phyloP scores from a whole-genome alignment of 176 grass and related monocot species.

The Luzula sylvatica region DNA sequence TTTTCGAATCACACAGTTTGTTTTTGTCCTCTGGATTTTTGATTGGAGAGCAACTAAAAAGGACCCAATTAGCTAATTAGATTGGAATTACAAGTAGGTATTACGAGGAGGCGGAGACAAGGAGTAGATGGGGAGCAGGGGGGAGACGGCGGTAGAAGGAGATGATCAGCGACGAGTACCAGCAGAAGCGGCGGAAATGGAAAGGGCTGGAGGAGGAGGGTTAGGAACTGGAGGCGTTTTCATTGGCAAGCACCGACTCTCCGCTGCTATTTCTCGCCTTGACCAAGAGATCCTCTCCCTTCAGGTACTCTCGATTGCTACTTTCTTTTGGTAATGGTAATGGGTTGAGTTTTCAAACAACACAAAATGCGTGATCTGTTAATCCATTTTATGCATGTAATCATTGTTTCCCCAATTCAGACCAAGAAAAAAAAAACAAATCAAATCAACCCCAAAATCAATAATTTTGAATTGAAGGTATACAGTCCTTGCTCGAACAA shows the following conservation, averaged over 20 bases:
- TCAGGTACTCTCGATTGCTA: conserved; percentile 29
- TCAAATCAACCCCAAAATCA: too few species aligned
- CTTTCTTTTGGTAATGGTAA: too few species aligned
- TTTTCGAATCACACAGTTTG: too few species aligned
- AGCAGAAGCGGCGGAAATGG: background rate
- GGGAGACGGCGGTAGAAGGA: background rate
- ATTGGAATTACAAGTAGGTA: background rate
- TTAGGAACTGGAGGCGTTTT: conserved; percentile 36
- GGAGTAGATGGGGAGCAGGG: conserved; percentile 16
- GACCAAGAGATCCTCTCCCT: conserved; percentile 81
- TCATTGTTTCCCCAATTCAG: background rate
- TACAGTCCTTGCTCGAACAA: too few species aligned
- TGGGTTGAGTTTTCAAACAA: too few species aligned
- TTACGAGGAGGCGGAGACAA: background rate
- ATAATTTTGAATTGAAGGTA: too few species aligned
- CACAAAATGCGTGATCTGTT: too few species aligned
- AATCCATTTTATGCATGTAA: background rate
- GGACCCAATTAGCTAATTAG: background rate
- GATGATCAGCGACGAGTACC: background rate
- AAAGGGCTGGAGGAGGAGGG: too few species aligned
- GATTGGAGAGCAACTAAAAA: background rate
- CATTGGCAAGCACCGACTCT: conserved; percentile 73
- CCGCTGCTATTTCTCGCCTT: conserved; percentile 65
- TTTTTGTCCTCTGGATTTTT: too few species aligned
- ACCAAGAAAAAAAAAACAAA: background rate